Conservation (phyloP, 208 protist species). For the Tritrichomonas musculus region DNA sequence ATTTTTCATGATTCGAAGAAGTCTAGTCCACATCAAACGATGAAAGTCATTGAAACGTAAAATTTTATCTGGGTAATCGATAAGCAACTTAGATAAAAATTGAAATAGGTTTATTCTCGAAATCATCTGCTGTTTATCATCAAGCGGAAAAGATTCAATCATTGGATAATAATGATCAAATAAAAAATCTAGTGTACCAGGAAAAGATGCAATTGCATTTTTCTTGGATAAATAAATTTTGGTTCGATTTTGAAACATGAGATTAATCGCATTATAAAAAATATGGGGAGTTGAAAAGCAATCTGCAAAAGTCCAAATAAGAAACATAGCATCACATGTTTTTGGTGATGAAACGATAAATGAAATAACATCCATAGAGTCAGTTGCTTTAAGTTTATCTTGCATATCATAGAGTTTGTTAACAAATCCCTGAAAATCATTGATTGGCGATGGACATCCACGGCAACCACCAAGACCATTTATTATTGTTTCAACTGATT, state of each 20-base stretch:
- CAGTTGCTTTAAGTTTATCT: no score
- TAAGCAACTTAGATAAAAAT: background rate
- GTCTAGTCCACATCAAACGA: background rate
- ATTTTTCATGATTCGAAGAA: background rate
- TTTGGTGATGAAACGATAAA: no score
- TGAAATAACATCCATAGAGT: no score
- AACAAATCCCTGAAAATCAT: no score
- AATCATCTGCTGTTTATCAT: background rate
- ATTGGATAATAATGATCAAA: constrained; percentile 30
- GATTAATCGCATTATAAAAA: background rate
- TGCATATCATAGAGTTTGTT: no score
- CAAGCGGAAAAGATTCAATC: background rate
- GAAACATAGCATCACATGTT: no score
- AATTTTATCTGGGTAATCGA: background rate
- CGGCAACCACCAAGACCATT: no score
- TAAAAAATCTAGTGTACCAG: background rate
- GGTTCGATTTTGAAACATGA: background rate
- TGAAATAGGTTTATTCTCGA: background rate
- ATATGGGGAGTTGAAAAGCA: background rate
- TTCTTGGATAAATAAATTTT: background rate
- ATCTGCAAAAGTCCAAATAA: background rate
- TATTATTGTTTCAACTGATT: no score
- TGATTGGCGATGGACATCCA: no score
- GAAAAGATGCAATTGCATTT: background rate
- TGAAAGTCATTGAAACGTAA: background rate